These are phyloP conservation scores for Chlorella sp. DNA, from an alignment of 139 green algal genomes.

Conservation along the genomic window DNA sequence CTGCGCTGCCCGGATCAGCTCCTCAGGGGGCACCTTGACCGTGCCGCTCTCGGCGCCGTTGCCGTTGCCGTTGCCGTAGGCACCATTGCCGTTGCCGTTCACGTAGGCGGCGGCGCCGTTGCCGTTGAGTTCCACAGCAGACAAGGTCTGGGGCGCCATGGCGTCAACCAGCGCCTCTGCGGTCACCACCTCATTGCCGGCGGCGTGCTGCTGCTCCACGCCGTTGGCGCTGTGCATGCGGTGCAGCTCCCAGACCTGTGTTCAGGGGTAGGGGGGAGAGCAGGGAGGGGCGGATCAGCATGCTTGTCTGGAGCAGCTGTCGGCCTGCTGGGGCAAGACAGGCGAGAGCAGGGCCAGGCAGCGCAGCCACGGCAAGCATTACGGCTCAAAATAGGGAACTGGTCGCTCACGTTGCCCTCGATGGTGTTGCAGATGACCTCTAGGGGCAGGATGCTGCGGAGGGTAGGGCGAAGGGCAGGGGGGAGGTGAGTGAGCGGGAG, in stretches of 20 bases:
- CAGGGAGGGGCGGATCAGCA: no score
- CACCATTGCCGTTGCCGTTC: no score
- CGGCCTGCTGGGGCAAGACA: no score
- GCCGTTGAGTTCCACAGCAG: background rate
- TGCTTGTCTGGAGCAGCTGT: no score
- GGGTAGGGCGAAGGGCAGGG: no score
- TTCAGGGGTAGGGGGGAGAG: no score
- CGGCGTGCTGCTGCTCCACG: background rate
- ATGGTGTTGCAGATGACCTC: constrained; percentile 42
- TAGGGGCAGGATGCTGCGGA: constrained; percentile 49
- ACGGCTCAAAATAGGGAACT: no score
- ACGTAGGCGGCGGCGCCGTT: background rate
- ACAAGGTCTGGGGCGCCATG: background rate
- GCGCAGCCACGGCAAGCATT: no score
- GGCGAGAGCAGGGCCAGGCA: no score
- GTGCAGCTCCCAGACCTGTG: constrained; percentile 19
- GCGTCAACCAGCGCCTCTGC: background rate
- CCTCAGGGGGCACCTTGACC: background rate
- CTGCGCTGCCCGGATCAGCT: background rate
- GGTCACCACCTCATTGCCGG: background rate
- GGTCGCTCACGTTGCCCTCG: constrained; percentile 11
- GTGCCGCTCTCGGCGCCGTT: background rate
- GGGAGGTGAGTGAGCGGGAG: no score
- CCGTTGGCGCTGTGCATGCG: constrained; percentile 13
- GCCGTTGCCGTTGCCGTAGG: background rate